Base-by-base conservation (phyloP, 768 basidiomycete species). In the Pleurotus eryngii region DNA sequence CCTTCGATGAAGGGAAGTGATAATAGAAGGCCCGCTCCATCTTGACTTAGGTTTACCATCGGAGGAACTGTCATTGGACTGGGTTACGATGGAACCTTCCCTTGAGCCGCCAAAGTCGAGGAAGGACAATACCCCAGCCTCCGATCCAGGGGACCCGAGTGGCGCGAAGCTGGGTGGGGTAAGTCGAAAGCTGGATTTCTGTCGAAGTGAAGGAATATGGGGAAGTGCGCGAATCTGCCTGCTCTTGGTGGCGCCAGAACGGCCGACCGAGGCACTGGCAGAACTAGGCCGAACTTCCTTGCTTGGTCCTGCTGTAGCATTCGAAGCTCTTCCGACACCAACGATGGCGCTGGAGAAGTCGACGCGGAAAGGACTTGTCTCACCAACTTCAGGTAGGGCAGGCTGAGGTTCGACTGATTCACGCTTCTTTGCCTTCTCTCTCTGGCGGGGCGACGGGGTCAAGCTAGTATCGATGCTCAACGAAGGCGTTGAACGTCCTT, bases 351-450 rank as follows among this genome's bases (percentile, higher is more conserved):
- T 57, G 30, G 65, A 61, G 46, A 81, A 74, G 27, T 80, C 76
- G 39, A 81, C 66, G 37, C 66, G 69, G 64, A 82, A 81, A 3
- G 81, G 80, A 65, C 78, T 81, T n/a, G 71, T 70, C 50, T 68
- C 63, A 20, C 72, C 72, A 37, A 79, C 70, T 53, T 64, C 65
- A 40, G 79, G 70, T 47, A 73, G 68, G 2, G 60, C 60, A 3
- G 48, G 63, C 57, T 61, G 30, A 49, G 56, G 15, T 48, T 58
- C 9, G 20, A 38, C 24, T 49, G 62, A 9, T 50, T 64, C 11
- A 56, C 57, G 8, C 26, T 55, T 15, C 24, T 18, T 46, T 22
- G n/a, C 18, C 12, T 18, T 26, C 38, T 54, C 27, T 50, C 18
- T 27, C 57, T 11, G 39, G n/a, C 51, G 50, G 39, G 18, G 43